Evolutionary conservation across 2,329 filamentous ascomycete species (phyloP).

Genomic region (Pseudohalonectria lignicola): DNA sequence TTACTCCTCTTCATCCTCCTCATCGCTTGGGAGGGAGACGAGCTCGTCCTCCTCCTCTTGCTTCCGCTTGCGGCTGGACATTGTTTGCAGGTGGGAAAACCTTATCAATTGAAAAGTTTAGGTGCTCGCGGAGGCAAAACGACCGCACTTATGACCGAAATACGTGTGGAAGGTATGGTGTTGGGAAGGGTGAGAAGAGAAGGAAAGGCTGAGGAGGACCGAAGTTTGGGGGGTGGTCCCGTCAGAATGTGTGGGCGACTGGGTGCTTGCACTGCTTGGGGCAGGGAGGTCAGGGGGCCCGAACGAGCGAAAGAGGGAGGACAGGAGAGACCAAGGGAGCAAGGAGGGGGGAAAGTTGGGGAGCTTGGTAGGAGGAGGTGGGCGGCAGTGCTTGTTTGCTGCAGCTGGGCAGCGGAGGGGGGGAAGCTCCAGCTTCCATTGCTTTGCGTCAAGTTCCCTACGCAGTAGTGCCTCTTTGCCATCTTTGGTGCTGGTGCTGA

Average conservation of each 20-base stretch:
- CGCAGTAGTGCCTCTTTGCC: too few species aligned
- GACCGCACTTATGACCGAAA: neutral
- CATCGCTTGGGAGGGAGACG: conserved; percentile 40
- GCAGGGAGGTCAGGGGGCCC: neutral
- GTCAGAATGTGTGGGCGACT: conserved; percentile 3
- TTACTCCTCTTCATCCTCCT: conserved; percentile 44
- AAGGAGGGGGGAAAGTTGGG: conserved; percentile 2
- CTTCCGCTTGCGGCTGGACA: conserved; percentile 44
- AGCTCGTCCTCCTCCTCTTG: conserved; percentile 42
- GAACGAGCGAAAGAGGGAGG: conserved; percentile 3
- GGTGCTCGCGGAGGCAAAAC: neutral
- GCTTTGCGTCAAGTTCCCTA: neutral
- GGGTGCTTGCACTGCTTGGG: neutral
- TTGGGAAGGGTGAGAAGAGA: conserved; percentile 9
- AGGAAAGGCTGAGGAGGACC: conserved; percentile 11
- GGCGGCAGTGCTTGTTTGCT: conserved; percentile 4
- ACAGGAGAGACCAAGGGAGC: conserved; percentile 1
- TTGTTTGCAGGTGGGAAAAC: conserved; percentile 13
- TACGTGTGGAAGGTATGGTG: conserved; percentile 7
- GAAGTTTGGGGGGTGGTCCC: conserved; percentile 7
- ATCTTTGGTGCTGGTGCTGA: too few species aligned
- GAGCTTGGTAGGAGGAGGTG: conserved; percentile 3
- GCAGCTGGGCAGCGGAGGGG: conserved; percentile 8
- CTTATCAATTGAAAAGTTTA: conserved; percentile 15
- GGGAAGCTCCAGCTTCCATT: conserved; percentile 10